Evolutionary conservation across 1,139 yeast genomes (phyloP).

Genomic region (Kurtzmaniella quercitrusa): DNA sequence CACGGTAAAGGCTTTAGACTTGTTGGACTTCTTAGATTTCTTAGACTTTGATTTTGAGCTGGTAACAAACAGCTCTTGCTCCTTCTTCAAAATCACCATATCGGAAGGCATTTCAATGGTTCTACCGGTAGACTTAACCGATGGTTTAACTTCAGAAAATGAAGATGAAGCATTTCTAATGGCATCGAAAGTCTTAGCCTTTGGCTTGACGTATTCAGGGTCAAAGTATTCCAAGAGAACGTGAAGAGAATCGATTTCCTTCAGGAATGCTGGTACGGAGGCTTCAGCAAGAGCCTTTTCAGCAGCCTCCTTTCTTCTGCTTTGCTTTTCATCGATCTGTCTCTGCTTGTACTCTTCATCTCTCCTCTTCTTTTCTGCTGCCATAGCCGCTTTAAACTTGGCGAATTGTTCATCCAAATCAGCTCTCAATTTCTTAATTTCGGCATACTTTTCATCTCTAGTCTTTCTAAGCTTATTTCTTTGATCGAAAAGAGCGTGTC

Average conservation of each 20-base stretch:
- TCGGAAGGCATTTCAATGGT: conserved; percentile 59
- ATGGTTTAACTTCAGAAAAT: conserved; percentile 14
- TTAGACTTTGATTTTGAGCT: conserved; percentile 51
- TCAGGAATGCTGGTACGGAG: conserved; percentile 80
- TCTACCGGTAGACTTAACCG: conserved; percentile 31
- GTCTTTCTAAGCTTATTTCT: conserved; percentile 66
- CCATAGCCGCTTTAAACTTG: conserved; percentile 66
- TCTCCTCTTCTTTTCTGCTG: conserved; percentile 65
- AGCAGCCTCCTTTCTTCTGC: conserved; percentile 60
- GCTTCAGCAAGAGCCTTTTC: conserved; percentile 64
- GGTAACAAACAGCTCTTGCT: conserved; percentile 55
- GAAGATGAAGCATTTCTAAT: conserved; percentile 26
- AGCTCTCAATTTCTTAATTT: conserved; percentile 59
- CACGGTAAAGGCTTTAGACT: conserved; percentile 53
- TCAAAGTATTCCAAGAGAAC: conserved; percentile 69
- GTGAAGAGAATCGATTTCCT: conserved; percentile 72
- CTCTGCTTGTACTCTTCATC: conserved; percentile 62
- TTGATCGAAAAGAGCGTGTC: conserved; percentile 58
- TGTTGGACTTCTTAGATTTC: conserved; percentile 35
- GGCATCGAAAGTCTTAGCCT: conserved; percentile 20
- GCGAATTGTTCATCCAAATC: conserved; percentile 71
- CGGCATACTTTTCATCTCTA: conserved; percentile 64
- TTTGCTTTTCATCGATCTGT: conserved; percentile 54
- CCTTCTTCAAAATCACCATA: conserved; percentile 61
- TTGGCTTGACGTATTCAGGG: conserved; percentile 69